Conservation (phyloP, 805 yeast genomes). For the Lachancea kluyveri region DNA sequence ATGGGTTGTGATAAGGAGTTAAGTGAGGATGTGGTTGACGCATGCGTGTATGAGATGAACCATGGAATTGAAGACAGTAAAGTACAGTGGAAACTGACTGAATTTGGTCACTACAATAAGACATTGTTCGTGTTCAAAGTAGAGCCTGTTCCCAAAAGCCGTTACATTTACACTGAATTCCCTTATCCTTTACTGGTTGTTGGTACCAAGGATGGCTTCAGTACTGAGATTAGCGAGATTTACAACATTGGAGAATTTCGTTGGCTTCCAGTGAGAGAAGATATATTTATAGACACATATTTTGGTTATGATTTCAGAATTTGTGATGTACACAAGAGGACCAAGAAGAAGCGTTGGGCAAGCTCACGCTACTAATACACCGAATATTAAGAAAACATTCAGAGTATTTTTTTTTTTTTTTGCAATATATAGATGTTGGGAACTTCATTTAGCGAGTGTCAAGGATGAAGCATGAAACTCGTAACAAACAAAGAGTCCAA, state of each 20-base stretch:
- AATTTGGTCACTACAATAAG: slow-evolving; percentile 16
- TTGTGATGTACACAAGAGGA: slow-evolving; percentile 5
- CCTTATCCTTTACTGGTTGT: slow-evolving; percentile 15
- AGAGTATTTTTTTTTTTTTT: no score
- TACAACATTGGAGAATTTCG: slow-evolving; percentile 12
- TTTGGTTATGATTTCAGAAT: slow-evolving; percentile 13
- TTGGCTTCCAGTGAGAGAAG: slow-evolving; percentile 16
- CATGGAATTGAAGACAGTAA: slow-evolving; percentile 3
- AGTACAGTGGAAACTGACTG: slow-evolving; percentile 21
- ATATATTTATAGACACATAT: slow-evolving; percentile 6
- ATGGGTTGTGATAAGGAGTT: slow-evolving; percentile 16
- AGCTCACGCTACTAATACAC: no score
- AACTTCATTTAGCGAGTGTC: slow-evolving; percentile 1
- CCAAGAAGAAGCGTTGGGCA: no score
- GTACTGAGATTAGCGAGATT: slow-evolving; percentile 7
- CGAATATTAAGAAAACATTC: no score
- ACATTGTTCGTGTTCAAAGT: slow-evolving; percentile 18
- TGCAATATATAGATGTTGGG: no score
- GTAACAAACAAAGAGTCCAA: slow-evolving; percentile 20
- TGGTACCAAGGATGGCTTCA: slow-evolving; percentile 11
- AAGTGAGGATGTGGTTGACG: slow-evolving; percentile 5
- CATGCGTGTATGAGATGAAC: slow-evolving; percentile 10
- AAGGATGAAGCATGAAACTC: slow-evolving; percentile 16
- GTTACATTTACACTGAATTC: slow-evolving; percentile 7
- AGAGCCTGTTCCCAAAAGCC: slow-evolving; percentile 10